These are phyloP conservation scores for Aspergillus affinis DNA, from an alignment of 495 filamentous ascomycete species.

Conservation along the genomic window DNA sequence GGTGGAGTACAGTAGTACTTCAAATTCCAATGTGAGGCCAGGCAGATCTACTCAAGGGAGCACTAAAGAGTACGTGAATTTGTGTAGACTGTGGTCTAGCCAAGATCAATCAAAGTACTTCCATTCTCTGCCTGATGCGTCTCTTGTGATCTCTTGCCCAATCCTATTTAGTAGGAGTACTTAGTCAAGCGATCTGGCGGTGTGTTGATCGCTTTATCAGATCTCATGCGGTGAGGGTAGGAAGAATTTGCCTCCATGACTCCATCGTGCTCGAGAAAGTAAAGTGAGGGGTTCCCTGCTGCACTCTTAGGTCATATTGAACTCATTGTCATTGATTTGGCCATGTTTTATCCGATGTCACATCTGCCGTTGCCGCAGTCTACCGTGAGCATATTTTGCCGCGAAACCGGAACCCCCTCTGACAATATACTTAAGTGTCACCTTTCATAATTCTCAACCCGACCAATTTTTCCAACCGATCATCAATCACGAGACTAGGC, in stretches of 20 bases:
- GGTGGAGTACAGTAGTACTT: neutral
- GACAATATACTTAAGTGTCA: too few species aligned
- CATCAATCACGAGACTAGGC: neutral
- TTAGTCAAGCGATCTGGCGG: neutral
- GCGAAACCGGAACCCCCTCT: too few species aligned
- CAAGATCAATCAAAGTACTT: neutral
- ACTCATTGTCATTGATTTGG: neutral
- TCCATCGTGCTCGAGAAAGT: neutral
- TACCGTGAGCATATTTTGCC: too few species aligned
- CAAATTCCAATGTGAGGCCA: neutral
- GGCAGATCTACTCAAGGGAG: neutral
- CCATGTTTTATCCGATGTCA: neutral
- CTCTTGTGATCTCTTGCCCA: neutral
- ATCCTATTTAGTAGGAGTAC: too few species aligned
- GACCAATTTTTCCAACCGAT: too few species aligned
- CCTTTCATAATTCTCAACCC: too few species aligned
- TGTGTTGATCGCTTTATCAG: slow-evolving; percentile 4
- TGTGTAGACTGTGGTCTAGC: neutral
- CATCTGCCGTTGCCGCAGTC: neutral
- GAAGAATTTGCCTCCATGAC: neutral
- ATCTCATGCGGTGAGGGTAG: neutral
- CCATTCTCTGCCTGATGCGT: neutral
- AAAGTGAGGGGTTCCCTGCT: neutral
- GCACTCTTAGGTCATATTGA: neutral
- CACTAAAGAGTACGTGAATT: neutral